Conservation (phyloP, 495 filamentous ascomycete species). For the Lasiosphaeriaceae sp. region DNA sequence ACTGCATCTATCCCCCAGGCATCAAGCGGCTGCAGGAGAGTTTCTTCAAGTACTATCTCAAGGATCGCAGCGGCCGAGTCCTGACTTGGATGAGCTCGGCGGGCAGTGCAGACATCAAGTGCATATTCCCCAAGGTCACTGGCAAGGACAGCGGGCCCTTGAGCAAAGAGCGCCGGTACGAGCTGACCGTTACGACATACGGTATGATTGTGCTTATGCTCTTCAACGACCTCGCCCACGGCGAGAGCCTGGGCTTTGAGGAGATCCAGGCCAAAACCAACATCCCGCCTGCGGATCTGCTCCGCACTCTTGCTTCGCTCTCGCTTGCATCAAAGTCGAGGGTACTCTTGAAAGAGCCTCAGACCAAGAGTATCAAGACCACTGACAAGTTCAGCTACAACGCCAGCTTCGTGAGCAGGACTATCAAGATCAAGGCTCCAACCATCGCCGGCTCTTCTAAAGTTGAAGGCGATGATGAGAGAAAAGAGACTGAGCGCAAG, state of each 20-base stretch:
- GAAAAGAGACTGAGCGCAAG: slow-evolving; percentile 82
- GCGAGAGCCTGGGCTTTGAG: slow-evolving; percentile 67
- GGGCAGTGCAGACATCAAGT: slow-evolving; percentile 82
- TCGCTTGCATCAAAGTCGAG: slow-evolving; percentile 81
- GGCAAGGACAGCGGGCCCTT: slow-evolving; percentile 58
- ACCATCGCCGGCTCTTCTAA: slow-evolving; percentile 73
- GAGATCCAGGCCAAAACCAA: slow-evolving; percentile 81
- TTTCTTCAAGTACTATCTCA: slow-evolving; percentile 86
- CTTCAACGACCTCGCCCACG: slow-evolving; percentile 74
- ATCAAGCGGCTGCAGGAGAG: slow-evolving; percentile 76
- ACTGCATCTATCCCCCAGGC: slow-evolving; percentile 68
- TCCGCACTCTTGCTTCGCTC: slow-evolving; percentile 78
- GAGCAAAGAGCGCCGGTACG: slow-evolving; percentile 72
- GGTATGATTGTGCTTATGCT: slow-evolving; percentile 85
- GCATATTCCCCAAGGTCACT: slow-evolving; percentile 64
- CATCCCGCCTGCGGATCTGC: slow-evolving; percentile 75
- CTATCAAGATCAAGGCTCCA: slow-evolving; percentile 73
- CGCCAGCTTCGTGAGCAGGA: slow-evolving; percentile 72
- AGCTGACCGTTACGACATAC: slow-evolving; percentile 89
- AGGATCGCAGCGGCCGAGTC: slow-evolving; percentile 78
- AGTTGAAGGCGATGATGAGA: slow-evolving; percentile 79
- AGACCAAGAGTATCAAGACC: slow-evolving; percentile 73
- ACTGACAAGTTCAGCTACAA: slow-evolving; percentile 86
- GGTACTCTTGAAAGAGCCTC: slow-evolving; percentile 77
- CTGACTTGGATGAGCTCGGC: slow-evolving; percentile 71